Evolutionary conservation across 2,329 filamentous ascomycete genomes (phyloP).

Genomic region (Monosporascus sp.): DNA sequence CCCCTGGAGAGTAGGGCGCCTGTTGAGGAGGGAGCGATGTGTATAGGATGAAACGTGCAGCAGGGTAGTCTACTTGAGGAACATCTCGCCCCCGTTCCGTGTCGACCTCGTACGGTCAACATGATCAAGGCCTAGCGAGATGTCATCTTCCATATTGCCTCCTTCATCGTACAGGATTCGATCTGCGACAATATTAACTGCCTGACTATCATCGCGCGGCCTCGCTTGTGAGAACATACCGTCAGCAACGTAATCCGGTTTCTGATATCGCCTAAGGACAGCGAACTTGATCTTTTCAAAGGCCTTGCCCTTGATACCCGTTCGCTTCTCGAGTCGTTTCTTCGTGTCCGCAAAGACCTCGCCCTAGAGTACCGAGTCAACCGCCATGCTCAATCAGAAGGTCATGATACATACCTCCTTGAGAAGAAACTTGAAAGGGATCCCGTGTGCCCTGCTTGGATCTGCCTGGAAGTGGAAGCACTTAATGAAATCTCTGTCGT

Average conservation of each 20-base stretch:
- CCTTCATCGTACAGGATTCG: constrained; percentile 50
- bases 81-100: constrained; percentile 60
- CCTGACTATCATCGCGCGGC: neutral
- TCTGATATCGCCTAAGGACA: constrained; percentile 63
- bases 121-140: constrained; percentile 62
- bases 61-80: constrained; percentile 36
- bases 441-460: constrained; percentile 73
- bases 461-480: constrained; percentile 94
- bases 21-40: neutral
- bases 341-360: constrained; percentile 89
- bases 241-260: constrained; percentile 78
- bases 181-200: constrained; percentile 37
- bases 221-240: constrained; percentile 50
- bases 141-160: constrained; percentile 48
- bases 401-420: constrained; percentile 57
- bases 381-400: neutral
- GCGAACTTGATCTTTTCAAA: constrained; percentile 99
- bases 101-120: constrained; percentile 54
- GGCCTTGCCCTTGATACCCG: constrained; percentile 93
- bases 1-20: neutral
- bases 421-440: constrained; percentile 86
- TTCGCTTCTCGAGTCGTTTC: constrained; percentile 87
- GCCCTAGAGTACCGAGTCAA: constrained; percentile 45
- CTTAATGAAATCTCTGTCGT: constrained; percentile 59
- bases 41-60: neutral